These are phyloP conservation scores for Aspergillus haitiensis DNA, from an alignment of 495 filamentous ascomycete species.

Conservation along the genomic window DNA sequence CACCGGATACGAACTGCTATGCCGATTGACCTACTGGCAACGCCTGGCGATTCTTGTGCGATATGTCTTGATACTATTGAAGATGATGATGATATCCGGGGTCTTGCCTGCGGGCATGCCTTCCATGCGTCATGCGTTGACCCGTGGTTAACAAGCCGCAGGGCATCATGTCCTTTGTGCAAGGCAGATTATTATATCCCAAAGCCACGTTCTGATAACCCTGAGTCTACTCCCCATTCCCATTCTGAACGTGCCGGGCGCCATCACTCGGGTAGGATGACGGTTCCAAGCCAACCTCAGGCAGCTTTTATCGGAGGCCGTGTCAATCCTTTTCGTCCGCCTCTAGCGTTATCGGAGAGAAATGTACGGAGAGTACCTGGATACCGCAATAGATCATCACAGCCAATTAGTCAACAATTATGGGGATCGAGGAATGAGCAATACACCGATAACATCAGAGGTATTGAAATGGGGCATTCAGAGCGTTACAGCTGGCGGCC, in stretches of 20 bases:
- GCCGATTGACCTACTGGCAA: conserved; percentile 76
- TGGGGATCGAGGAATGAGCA: conserved; percentile 9
- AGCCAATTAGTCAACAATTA: background rate
- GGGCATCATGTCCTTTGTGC: conserved; percentile 95
- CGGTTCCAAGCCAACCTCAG: conserved; percentile 24
- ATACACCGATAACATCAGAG: background rate
- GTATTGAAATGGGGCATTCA: background rate
- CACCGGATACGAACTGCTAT: conserved; percentile 82
- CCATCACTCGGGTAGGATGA: conserved; percentile 19
- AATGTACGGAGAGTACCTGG: conserved; percentile 1
- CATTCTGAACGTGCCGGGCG: conserved; percentile 35
- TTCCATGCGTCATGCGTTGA: conserved; percentile 96
- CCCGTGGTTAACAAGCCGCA: conserved; percentile 90
- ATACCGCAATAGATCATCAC: background rate
- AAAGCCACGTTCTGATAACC: conserved; percentile 60
- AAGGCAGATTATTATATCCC: conserved; percentile 85
- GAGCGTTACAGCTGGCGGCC: background rate
- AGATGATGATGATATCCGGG: conserved; percentile 92
- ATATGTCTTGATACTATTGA: conserved; percentile 95
- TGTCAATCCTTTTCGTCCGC: conserved; percentile 20
- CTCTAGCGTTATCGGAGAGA: conserved; percentile 6
- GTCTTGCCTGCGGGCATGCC: conserved; percentile 91
- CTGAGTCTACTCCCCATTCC: conserved; percentile 27
- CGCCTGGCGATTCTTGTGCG: conserved; percentile 92
- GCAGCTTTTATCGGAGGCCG: conserved; percentile 28